Conservation (phyloP, 371 early-diverging fungal species). For the Haplosporangium sp. region DNA sequence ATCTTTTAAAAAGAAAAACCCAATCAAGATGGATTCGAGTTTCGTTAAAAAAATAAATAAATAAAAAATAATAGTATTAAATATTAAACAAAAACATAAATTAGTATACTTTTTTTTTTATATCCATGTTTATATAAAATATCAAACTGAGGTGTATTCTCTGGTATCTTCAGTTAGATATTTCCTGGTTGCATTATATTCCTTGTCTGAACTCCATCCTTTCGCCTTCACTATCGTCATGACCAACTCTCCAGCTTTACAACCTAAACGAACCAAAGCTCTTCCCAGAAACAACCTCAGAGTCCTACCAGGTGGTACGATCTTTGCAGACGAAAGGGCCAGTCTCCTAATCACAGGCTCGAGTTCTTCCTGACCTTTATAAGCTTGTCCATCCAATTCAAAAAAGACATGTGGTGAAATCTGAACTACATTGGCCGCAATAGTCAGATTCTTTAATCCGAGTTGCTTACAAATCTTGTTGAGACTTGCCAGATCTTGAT, state of each 20-base stretch:
- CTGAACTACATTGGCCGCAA: slow-evolving; percentile 49
- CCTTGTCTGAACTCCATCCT: slow-evolving; percentile 54
- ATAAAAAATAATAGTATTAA: not conserved
- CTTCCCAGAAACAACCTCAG: slow-evolving; percentile 39
- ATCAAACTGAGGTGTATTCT: not conserved
- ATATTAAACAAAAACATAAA: not conserved
- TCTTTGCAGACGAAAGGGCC: slow-evolving; percentile 35
- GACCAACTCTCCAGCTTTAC: slow-evolving; percentile 38
- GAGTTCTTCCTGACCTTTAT: slow-evolving; percentile 53
- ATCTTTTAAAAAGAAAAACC: too few species aligned
- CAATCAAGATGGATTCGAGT: too few species aligned
- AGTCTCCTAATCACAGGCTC: slow-evolving; percentile 45
- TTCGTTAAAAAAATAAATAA: not conserved
- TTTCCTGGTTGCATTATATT: slow-evolving; percentile 46
- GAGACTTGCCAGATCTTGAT: slow-evolving; percentile 33
- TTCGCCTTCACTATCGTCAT: slow-evolving; percentile 54
- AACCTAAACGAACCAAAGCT: slow-evolving; percentile 40
- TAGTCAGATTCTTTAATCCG: slow-evolving; percentile 23
- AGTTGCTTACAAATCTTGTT: slow-evolving; percentile 54
- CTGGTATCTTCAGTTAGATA: slow-evolving; percentile 26
- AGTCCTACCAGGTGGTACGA: slow-evolving; percentile 41
- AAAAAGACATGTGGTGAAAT: slow-evolving; percentile 43
- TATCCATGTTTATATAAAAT: not conserved
- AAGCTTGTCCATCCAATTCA: slow-evolving; percentile 42
- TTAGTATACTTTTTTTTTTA: not conserved